Evolutionary conservation across 257 asterid species (phyloP).

Genomic region (Lycium ferocissimum): DNA sequence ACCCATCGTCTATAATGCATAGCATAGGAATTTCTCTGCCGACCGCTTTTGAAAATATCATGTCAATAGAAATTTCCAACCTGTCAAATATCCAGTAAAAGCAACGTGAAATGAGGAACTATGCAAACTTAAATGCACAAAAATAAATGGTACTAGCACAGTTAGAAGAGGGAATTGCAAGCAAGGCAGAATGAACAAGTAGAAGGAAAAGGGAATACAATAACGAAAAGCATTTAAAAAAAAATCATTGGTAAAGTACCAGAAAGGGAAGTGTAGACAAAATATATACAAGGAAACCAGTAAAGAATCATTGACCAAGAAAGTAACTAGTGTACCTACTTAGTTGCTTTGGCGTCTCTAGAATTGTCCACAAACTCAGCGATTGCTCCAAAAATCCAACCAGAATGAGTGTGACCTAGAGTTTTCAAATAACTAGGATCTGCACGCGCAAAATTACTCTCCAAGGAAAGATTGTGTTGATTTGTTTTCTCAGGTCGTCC

Average conservation of each 20-base stretch:
- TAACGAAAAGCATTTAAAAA: not conserved
- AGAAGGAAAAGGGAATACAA: conserved; percentile 16
- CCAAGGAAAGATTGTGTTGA: conserved; percentile 33
- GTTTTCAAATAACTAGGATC: conserved; percentile 80
- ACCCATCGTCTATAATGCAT: conserved; percentile 74
- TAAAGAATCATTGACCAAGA: not conserved
- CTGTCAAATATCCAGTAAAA: conserved; percentile 46
- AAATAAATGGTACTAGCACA: not conserved
- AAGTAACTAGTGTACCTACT: conserved; percentile 51
- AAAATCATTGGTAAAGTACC: not conserved
- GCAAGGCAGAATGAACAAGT: conserved; percentile 20
- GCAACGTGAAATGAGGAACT: conserved; percentile 33
- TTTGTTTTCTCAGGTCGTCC: conserved; percentile 39
- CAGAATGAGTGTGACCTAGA: conserved; percentile 81
- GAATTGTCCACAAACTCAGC: conserved; percentile 89
- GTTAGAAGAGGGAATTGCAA: not conserved
- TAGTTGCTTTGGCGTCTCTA: conserved; percentile 80
- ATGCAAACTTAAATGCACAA: conserved; percentile 29
- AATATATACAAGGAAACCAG: conserved; percentile 16
- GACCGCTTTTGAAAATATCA: conserved; percentile 50
- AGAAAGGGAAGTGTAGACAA: conserved; percentile 7
- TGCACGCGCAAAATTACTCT: conserved; percentile 58
- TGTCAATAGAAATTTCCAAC: conserved; percentile 57
- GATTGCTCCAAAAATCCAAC: conserved; percentile 89
- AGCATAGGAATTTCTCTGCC: conserved; percentile 70